Evolutionary conservation across 2,329 filamentous ascomycete genomes (phyloP).

Genomic region (Alternaria ethzedia): DNA sequence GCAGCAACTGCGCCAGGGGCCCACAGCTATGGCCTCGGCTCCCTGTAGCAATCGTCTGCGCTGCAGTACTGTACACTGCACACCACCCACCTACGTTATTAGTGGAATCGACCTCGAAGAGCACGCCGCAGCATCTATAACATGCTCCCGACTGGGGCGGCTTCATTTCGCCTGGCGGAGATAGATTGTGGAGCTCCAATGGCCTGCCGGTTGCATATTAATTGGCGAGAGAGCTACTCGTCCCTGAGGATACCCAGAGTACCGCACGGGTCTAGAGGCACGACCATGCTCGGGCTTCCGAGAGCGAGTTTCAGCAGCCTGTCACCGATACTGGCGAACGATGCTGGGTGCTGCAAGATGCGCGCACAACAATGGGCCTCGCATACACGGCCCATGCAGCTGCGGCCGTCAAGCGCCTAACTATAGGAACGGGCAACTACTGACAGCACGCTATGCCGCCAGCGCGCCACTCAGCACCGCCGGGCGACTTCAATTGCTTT

Average conservation of each 20-base stretch:
- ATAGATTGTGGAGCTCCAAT: constrained; percentile 27
- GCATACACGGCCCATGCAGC: constrained; percentile 24
- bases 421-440: constrained; percentile 27
- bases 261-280: constrained; percentile 5
- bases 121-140: constrained; percentile 8
- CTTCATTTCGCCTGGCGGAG: constrained; percentile 22
- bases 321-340: constrained; percentile 22
- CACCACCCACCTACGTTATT: background rate
- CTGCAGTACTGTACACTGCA: background rate
- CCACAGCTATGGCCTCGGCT: constrained; percentile 17
- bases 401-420: constrained; percentile 29
- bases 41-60: background rate
- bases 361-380: constrained; percentile 27
- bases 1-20: constrained; percentile 10
- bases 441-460: constrained; percentile 23
- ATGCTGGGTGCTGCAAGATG: constrained; percentile 23
- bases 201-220: constrained; percentile 23
- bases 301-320: constrained; percentile 35
- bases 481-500: background rate
- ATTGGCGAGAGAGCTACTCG: constrained; percentile 15
- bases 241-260: constrained; percentile 22
- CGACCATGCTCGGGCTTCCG: constrained; percentile 18
- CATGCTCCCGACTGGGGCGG: constrained; percentile 10
- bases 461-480: constrained; percentile 3
- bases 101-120: background rate